Conservation (phyloP, 2,329 filamentous ascomycete genomes). For the Trichophyton simii region DNA sequence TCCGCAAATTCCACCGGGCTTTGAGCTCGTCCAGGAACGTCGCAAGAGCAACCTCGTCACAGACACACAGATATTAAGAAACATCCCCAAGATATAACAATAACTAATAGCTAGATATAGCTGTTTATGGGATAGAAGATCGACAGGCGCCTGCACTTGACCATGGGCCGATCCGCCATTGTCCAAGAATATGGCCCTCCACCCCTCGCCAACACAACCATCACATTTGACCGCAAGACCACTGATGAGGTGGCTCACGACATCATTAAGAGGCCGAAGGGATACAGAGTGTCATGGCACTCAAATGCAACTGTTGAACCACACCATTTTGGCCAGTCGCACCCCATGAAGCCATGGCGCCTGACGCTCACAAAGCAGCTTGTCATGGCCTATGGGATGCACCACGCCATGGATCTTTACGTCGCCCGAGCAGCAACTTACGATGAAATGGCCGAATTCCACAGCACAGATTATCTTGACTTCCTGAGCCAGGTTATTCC, state of each 20-base stretch:
- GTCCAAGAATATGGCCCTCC: conserved; percentile 40
- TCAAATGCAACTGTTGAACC: conserved; percentile 90
- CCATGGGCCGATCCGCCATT: conserved; percentile 33
- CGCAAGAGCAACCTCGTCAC: background rate
- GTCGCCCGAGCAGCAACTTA: conserved; percentile 70
- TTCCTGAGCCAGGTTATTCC: conserved; percentile 66
- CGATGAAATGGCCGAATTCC: conserved; percentile 77
- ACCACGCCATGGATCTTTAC: conserved; percentile 93
- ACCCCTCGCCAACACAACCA: conserved; percentile 28
- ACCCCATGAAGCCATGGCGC: conserved; percentile 99
- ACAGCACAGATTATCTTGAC: conserved; percentile 78
- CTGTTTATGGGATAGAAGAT: background rate
- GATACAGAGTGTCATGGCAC: conserved; percentile 88
- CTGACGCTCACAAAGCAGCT: conserved; percentile 89
- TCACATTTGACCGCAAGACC: conserved; percentile 41
- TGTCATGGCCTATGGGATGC: conserved; percentile 88
- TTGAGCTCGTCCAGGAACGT: background rate
- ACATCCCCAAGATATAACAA: background rate
- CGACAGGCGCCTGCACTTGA: background rate
- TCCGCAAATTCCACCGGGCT: background rate
- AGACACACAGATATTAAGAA: background rate
- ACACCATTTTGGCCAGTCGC: conserved; percentile 91
- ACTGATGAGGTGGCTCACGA: conserved; percentile 44
- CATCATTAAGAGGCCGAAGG: conserved; percentile 66
- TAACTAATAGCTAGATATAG: background rate